These are phyloP conservation scores for Yarrowia galli DNA, from an alignment of 1,139 yeast species.

Conservation along the genomic window DNA sequence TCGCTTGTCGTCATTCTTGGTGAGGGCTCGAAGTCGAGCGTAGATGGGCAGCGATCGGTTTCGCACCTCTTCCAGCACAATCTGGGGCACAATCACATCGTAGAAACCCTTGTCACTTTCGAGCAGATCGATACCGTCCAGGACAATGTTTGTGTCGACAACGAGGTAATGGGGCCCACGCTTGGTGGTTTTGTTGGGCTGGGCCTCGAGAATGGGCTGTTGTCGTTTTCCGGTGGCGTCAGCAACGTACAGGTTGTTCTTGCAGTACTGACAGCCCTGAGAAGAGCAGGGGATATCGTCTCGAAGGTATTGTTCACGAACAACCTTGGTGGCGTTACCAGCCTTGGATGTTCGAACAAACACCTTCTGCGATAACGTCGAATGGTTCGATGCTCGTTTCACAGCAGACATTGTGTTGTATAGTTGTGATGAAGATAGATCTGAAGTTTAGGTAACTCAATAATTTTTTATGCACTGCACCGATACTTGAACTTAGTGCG, in stretches of 20 bases:
- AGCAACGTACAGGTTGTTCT: conserved; percentile 50
- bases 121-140: conserved; percentile 87
- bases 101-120: conserved; percentile 80
- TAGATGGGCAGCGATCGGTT: conserved; percentile 89
- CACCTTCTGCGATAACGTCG: conserved; percentile 70
- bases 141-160: conserved; percentile 85
- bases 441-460: conserved; percentile 6
- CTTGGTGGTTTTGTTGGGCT: conserved; percentile 64
- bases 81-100: conserved; percentile 92
- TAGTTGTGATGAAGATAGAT: conserved; percentile 6
- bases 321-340: conserved; percentile 90
- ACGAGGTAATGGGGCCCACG: conserved; percentile 77
- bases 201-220: conserved; percentile 55
- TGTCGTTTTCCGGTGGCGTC: conserved; percentile 55
- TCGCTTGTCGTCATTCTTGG: conserved; percentile 80
- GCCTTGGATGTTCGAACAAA: conserved; percentile 83
- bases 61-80: conserved; percentile 91
- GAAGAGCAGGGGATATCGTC: conserved; percentile 93
- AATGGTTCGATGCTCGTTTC: conserved; percentile 42
- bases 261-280: conserved; percentile 68
- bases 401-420: conserved; percentile 41
- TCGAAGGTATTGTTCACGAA: conserved; percentile 91
- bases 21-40: conserved; percentile 78
- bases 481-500: conserved; percentile 12
- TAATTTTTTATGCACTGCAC: conserved; percentile 37